Evolutionary conservation across 2,329 filamentous ascomycete species (phyloP).

Genomic region (Pseudogymnoascus sp.): DNA sequence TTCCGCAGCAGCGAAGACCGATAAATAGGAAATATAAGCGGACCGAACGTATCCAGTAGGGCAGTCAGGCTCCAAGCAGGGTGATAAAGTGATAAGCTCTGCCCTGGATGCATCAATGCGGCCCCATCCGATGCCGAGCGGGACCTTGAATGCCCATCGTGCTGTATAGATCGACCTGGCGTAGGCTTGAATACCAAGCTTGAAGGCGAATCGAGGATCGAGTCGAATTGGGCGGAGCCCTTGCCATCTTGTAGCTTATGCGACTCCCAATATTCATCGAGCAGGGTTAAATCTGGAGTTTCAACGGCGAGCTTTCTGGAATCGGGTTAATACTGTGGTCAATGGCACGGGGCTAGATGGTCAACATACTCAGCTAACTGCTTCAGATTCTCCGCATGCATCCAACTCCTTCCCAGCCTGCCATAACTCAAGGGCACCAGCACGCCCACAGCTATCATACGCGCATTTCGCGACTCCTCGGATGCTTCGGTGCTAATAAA

Average conservation of each 20-base stretch:
- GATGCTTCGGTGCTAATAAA: conserved; percentile 79
- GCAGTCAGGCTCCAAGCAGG: conserved; percentile 75
- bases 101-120: conserved; percentile 48
- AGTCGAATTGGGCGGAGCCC: conserved; percentile 19
- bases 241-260: conserved; percentile 35
- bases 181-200: conserved; percentile 38
- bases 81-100: conserved; percentile 68
- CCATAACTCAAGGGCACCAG: conserved; percentile 81
- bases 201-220: conserved; percentile 29
- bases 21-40: conserved; percentile 84
- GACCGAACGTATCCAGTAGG: conserved; percentile 77
- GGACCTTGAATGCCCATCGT: conserved; percentile 43
- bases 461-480: conserved; percentile 73
- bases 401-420: conserved; percentile 79
- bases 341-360: neutral
- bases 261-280: conserved; percentile 76
- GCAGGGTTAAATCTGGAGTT: conserved; percentile 48
- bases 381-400: conserved; percentile 70
- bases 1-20: conserved; percentile 79
- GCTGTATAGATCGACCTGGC: conserved; percentile 22
- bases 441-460: conserved; percentile 86
- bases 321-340: conserved; percentile 19
- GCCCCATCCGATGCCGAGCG: conserved; percentile 55
- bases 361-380: conserved; percentile 57
- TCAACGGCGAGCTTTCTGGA: conserved; percentile 55